phyloP scores from a whole-genome alignment of 73 alveolate genomes.

The Uronychia binucleata region DNA sequence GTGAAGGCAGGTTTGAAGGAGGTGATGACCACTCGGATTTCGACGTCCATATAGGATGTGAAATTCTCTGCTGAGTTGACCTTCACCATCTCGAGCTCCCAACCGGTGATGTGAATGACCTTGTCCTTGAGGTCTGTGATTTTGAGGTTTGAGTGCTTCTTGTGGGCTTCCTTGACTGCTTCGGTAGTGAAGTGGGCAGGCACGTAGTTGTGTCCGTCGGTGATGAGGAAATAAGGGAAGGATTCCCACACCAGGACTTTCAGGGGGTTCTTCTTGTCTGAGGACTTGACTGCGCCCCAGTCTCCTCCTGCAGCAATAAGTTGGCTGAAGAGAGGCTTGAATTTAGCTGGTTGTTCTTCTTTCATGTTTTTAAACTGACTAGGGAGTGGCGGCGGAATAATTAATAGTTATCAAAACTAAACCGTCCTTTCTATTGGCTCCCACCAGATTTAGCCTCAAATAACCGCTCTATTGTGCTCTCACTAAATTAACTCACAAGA shows the following conservation, averaged over 20 bases:
- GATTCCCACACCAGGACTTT: slow-evolving; percentile 32
- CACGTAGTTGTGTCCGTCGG: slow-evolving; percentile 54
- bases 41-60: slow-evolving; percentile 44
- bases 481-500: background rate
- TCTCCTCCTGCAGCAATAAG: background rate
- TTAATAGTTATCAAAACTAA: background rate
- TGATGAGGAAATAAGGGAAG: slow-evolving; percentile 45
- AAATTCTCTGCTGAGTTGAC: slow-evolving; percentile 45
- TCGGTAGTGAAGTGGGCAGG: slow-evolving; percentile 46
- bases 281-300: slow-evolving; percentile 1
- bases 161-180: slow-evolving; percentile 31
- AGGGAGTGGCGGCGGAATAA: background rate
- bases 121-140: slow-evolving; percentile 39
- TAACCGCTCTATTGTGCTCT: background rate
- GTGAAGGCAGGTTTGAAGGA: slow-evolving; percentile 29
- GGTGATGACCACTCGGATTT: slow-evolving; percentile 32
- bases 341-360: background rate
- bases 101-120: slow-evolving; percentile 22
- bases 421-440: background rate
- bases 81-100: slow-evolving; percentile 33
- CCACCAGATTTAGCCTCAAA: background rate
- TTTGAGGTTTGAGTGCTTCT: slow-evolving; percentile 37
- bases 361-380: background rate
- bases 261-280: slow-evolving; percentile 35
- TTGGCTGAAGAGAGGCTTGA: background rate